phyloP scores from a whole-genome alignment of 176 grass and related monocot species.

The Chloris gayana region DNA sequence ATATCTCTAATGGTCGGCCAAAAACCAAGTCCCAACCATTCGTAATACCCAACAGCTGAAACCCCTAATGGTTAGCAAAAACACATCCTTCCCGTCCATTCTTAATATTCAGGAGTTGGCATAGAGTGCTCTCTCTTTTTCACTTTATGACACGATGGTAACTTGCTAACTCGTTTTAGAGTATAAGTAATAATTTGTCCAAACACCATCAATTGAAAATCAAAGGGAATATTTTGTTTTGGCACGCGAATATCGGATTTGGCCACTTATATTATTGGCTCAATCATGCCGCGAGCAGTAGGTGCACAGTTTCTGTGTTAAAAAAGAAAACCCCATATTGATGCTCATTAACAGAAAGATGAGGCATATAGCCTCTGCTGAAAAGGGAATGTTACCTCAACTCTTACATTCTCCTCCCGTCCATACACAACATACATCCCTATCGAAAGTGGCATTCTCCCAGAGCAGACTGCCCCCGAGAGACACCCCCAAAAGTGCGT shows the following conservation, averaged over 20 bases:
- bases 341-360: slow-evolving; percentile 32
- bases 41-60: too few species aligned
- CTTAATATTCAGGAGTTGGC: background rate
- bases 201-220: background rate
- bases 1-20: too few species aligned
- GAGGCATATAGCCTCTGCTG: slow-evolving; percentile 23
- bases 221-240: background rate
- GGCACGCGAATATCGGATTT: background rate
- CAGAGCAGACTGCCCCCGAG: slow-evolving; percentile 49
- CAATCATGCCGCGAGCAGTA: background rate
- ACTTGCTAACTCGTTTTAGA: too few species aligned
- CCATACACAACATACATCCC: slow-evolving; percentile 37
- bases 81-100: too few species aligned
- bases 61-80: too few species aligned
- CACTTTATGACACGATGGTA: too few species aligned
- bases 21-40: background rate
- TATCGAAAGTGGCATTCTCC: slow-evolving; percentile 59
- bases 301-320: background rate
- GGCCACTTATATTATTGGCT: background rate
- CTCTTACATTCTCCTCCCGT: slow-evolving; percentile 36
- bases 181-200: too few species aligned
- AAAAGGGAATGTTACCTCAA: slow-evolving; percentile 57
- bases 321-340: background rate
- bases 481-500: slow-evolving; percentile 35
- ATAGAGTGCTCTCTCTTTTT: too few species aligned